Percentiles rank a stretch among this genome's conserved stretches.
phyloP scores from a whole-genome alignment of 371 early-diverging fungal genomes.

The Mortierella sp. region DNA sequence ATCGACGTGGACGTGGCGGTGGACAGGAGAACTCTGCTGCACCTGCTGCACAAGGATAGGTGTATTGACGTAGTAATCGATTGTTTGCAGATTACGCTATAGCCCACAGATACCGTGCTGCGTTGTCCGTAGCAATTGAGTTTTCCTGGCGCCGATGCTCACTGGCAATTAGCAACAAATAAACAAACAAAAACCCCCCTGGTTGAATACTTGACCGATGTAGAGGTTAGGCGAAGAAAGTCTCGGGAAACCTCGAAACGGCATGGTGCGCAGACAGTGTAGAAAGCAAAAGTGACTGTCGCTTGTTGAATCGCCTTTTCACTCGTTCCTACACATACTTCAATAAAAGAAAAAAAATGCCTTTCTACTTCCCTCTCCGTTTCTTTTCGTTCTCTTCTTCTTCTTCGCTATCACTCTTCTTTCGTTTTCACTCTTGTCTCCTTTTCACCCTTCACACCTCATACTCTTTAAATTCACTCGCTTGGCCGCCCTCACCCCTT shows the following conservation, averaged over 20 bases:
- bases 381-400: neutral
- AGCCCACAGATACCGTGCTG: neutral
- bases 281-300: neutral
- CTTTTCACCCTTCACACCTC: neutral
- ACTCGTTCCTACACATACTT: neutral
- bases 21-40: conserved; percentile 25
- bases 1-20: conserved; percentile 43
- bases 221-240: neutral
- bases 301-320: neutral
- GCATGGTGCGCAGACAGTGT: neutral
- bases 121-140: neutral
- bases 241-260: conserved; percentile 7
- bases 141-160: neutral
- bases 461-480: neutral
- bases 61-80: neutral
- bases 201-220: neutral
- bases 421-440: neutral
- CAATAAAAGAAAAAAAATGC: too few species aligned
- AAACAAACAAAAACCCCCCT: neutral
- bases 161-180: neutral
- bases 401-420: neutral
- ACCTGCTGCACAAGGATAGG: conserved; percentile 35
- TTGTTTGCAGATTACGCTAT: neutral
- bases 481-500: conserved; percentile 19
- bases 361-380: neutral